phyloP scores from a whole-genome alignment of 352 stramenopile genomes.

The Phytophthora podocarpi region DNA sequence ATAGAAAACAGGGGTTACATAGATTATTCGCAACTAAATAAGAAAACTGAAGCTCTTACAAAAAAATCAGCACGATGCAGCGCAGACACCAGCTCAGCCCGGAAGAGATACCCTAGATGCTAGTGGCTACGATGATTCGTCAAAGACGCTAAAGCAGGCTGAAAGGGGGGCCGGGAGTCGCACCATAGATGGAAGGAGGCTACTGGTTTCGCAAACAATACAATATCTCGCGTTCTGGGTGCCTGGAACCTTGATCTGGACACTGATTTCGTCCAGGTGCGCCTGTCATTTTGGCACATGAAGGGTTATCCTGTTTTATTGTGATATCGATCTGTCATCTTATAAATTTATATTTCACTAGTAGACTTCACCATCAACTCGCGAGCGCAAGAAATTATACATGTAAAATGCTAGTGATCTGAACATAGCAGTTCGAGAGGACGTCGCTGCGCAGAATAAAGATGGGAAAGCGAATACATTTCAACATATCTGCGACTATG shows the following conservation, averaged over 20 bases:
- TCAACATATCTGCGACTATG: slow-evolving; percentile 1
- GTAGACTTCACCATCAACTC: slow-evolving; percentile 1
- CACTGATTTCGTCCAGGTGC: slow-evolving; percentile 12
- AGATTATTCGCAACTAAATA: too few relatives aligned
- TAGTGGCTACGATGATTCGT: slow-evolving; percentile 9
- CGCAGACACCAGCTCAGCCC: slow-evolving; percentile 8
- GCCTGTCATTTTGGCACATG: neutral
- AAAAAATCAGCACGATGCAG: neutral
- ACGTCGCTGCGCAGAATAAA: slow-evolving; percentile 3
- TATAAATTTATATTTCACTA: slow-evolving; percentile 7
- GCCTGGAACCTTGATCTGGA: slow-evolving; percentile 2
- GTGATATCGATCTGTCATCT: neutral
- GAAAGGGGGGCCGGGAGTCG: neutral
- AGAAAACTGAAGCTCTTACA: too few relatives aligned
- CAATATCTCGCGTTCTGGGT: neutral
- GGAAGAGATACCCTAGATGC: slow-evolving; percentile 1
- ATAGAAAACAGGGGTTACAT: too few relatives aligned
- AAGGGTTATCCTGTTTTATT: neutral
- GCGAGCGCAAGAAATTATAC: neutral
- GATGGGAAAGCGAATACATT: neutral
- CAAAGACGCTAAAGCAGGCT: neutral
- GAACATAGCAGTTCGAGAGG: slow-evolving; percentile 4
- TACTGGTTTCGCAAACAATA: slow-evolving; percentile 9
- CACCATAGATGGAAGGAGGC: neutral
- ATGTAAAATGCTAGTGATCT: neutral